phyloP scores from a whole-genome alignment of 805 yeast species.

The Metschnikowia peoriensis region DNA sequence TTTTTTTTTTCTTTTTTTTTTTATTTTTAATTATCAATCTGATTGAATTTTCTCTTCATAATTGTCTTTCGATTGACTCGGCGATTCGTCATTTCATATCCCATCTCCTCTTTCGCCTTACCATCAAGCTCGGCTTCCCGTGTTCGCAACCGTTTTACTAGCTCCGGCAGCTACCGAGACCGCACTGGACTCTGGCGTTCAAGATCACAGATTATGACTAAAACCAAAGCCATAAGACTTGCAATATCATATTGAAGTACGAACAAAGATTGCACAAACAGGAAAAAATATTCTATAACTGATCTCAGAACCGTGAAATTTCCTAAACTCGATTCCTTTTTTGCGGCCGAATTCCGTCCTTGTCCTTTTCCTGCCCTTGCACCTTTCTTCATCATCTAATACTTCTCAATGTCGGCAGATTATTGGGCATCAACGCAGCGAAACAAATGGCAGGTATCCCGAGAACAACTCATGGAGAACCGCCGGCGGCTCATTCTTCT shows the following conservation, averaged over 20 bases:
- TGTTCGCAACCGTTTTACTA: slow-evolving; percentile 4
- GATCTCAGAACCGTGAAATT: background rate
- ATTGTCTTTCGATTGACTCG: too few relatives aligned
- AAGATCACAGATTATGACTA: background rate
- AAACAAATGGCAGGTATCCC: slow-evolving; percentile 73
- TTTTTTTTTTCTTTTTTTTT: too few relatives aligned
- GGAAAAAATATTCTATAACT: background rate
- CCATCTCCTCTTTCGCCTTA: too few relatives aligned
- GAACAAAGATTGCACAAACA: background rate
- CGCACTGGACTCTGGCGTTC: background rate
- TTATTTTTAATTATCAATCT: too few relatives aligned
- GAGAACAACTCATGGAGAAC: slow-evolving; percentile 53
- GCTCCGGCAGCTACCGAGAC: background rate
- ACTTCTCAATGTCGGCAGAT: slow-evolving; percentile 64
- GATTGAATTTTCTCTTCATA: too few relatives aligned
- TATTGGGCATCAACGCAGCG: slow-evolving; percentile 88
- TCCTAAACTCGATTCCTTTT: background rate
- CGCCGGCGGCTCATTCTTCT: slow-evolving; percentile 40
- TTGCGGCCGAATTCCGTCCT: background rate
- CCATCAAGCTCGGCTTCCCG: background rate
- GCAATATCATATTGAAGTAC: background rate
- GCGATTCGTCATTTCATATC: too few relatives aligned
- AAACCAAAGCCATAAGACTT: background rate
- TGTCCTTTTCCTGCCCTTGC: background rate
- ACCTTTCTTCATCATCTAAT: background rate